These are phyloP conservation scores for Penicillium psychrosexuale DNA, from an alignment of 2,329 filamentous ascomycete species.

Conservation along the genomic window DNA sequence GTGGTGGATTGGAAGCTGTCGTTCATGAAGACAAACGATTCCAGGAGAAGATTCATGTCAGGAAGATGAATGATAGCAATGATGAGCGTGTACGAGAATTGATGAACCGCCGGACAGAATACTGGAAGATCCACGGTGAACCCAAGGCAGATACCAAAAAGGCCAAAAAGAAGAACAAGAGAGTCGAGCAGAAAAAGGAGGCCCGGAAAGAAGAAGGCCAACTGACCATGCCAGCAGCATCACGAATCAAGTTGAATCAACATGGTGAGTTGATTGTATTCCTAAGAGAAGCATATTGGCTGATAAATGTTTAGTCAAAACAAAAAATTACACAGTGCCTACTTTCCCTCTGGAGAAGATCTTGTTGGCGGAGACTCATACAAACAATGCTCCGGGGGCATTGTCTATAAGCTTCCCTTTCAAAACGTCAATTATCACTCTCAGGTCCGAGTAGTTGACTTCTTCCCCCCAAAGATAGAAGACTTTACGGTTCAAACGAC, in stretches of 20 bases:
- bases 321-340: conserved; percentile 43
- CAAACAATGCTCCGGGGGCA: conserved; percentile 47
- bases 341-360: conserved; percentile 48
- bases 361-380: conserved; percentile 45
- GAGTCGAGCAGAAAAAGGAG: conserved; percentile 32
- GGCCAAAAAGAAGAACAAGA: conserved; percentile 28
- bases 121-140: conserved; percentile 52
- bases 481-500: conserved; percentile 62
- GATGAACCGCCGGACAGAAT: conserved; percentile 62
- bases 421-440: conserved; percentile 68
- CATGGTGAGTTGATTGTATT: conserved; percentile 38
- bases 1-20: conserved; percentile 66
- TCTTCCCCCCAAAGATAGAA: conserved; percentile 64
- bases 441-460: conserved; percentile 76
- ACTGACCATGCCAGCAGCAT: conserved; percentile 18
- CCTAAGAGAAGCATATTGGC: neutral
- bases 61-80: conserved; percentile 49
- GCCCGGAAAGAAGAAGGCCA: conserved; percentile 33
- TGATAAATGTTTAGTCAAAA: conserved; percentile 43
- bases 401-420: conserved; percentile 62
- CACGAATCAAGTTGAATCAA: conserved; percentile 39
- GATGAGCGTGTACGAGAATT: conserved; percentile 54
- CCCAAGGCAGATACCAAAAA: conserved; percentile 41
- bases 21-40: conserved; percentile 60
- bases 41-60: conserved; percentile 58